Conservation (phyloP, 169 alveolate species). For the Eimeria falciformis region DNA sequence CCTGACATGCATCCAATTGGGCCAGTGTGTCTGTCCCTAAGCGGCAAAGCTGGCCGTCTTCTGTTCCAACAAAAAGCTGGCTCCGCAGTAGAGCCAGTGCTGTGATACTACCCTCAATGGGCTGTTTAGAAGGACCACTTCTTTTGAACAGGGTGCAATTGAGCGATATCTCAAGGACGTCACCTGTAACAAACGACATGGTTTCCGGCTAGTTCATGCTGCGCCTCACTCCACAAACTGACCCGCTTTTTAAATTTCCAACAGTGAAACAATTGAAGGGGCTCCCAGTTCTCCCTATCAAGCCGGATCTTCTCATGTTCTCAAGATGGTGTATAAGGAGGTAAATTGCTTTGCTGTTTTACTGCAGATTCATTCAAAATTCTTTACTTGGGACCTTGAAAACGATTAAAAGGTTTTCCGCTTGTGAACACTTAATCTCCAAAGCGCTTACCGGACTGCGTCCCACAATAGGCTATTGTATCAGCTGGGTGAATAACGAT, state of each 20-base stretch:
- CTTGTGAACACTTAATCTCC: not conserved
- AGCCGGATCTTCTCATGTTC: too few species aligned
- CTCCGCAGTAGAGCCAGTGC: constrained; percentile 89
- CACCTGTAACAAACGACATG: constrained; percentile 49
- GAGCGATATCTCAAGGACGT: constrained; percentile 77
- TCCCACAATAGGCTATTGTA: constrained; percentile 90
- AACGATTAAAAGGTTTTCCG: too few species aligned
- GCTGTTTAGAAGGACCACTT: constrained; percentile 88
- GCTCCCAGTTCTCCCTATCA: too few species aligned
- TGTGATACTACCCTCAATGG: constrained; percentile 90
- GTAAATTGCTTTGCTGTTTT: too few species aligned
- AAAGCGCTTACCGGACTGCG: constrained; percentile 91
- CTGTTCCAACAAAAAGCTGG: constrained; percentile 93
- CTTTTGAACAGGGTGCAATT: constrained; percentile 86
- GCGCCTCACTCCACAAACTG: too few species aligned
- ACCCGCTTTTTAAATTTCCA: too few species aligned
- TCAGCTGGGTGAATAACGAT: constrained; percentile 89
- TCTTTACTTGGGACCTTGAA: not conserved
- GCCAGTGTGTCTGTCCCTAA: constrained; percentile 82
- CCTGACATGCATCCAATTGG: constrained; percentile 80
- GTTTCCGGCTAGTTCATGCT: too few species aligned
- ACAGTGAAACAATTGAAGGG: too few species aligned
- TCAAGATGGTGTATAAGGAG: too few species aligned
- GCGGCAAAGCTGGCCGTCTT: constrained; percentile 92
- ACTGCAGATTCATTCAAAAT: not conserved